These are phyloP conservation scores for Penicillium sp. DNA, from an alignment of 2,329 filamentous ascomycete species.

Conservation along the genomic window DNA sequence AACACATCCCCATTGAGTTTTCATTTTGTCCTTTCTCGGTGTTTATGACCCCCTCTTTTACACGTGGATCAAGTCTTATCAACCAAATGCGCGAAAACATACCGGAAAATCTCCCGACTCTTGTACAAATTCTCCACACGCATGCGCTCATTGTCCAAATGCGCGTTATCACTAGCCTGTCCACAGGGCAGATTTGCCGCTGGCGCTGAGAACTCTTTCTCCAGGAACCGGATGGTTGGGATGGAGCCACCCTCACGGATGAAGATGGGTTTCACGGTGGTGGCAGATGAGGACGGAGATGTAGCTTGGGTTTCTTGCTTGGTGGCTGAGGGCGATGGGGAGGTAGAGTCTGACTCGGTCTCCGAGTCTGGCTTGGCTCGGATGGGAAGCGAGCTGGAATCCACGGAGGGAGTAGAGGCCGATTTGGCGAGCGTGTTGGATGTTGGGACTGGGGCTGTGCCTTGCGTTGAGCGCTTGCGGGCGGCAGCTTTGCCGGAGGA, in stretches of 20 bases:
- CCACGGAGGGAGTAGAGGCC: conserved; percentile 23
- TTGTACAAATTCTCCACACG: conserved; percentile 86
- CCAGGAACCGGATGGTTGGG: conserved; percentile 88
- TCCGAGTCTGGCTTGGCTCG: conserved; percentile 19
- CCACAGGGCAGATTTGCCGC: conserved; percentile 94
- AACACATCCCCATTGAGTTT: not conserved
- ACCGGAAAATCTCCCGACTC: conserved; percentile 87
- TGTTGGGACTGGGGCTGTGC: conserved; percentile 41
- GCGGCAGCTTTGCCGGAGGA: conserved; percentile 39
- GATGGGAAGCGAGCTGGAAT: conserved; percentile 19
- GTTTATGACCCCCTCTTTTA: not conserved
- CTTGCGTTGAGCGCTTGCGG: conserved; percentile 35
- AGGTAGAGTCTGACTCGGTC: not conserved
- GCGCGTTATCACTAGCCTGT: conserved; percentile 90
- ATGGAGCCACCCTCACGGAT: conserved; percentile 97
- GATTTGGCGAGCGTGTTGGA: conserved; percentile 49
- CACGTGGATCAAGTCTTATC: conserved; percentile 31
- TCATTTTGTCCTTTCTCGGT: not conserved
- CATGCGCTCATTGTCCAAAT: conserved; percentile 94
- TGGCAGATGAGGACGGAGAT: not conserved
- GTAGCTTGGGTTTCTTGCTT: not conserved
- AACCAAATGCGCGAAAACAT: conserved; percentile 75
- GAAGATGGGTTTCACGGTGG: conserved; percentile 69
- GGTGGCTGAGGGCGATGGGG: not conserved
- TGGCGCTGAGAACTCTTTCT: conserved; percentile 90